Base-by-base conservation (phyloP, 2,329 filamentous ascomycete genomes). In the Aspergillus floridensis region DNA sequence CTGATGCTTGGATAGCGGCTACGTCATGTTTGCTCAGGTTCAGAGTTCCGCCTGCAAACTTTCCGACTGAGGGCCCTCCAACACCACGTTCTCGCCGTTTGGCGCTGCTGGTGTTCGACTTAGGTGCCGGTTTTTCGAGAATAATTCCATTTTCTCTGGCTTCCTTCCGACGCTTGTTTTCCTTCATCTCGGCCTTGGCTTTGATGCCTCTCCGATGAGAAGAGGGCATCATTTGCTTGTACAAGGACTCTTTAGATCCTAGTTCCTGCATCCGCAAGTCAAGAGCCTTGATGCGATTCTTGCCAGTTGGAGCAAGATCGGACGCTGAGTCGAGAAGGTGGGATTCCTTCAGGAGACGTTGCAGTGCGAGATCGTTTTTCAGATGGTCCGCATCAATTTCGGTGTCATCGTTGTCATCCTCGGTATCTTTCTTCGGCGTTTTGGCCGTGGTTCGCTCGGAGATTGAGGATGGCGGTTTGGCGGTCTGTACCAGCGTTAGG, bases 61-160 rank as follows among this genome's bases (percentile, higher is more conserved):
- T 91, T 0, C 95, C 95, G 12, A 98, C 86, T 2, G 84, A 87
- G 0, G 93, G 92, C 31, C 86, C 86, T 63, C 90, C 91, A 41
- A 96, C 86, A 0, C 85, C 79, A 74, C 86, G 78, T 63, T 86
- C 81, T 76, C 86, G 77, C 72, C 84, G 77, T 71, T 64, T 67
- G 59, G 51, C 74, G 19, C 66, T 73, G 5, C 67, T 71, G 57
- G 68, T 70, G 55, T 71, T 73, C 47, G 69, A 65, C 65, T 77
- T 81, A 22, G 60, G 65, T 10, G 65, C 63, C n/a, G 74, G 72
- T 38, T 79, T 79, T 80, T 98, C 95, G 35, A 98, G 79, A 52
- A 98, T 87, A 67, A 98, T 88, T 5, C 93, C 95, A 68, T 93
- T 96, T 81, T 98, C 93, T 70, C 83, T 86, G 2, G 95, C 95